Base-by-base conservation (phyloP, 2,329 filamentous ascomycete genomes). In the Xylariaceae sp. region DNA sequence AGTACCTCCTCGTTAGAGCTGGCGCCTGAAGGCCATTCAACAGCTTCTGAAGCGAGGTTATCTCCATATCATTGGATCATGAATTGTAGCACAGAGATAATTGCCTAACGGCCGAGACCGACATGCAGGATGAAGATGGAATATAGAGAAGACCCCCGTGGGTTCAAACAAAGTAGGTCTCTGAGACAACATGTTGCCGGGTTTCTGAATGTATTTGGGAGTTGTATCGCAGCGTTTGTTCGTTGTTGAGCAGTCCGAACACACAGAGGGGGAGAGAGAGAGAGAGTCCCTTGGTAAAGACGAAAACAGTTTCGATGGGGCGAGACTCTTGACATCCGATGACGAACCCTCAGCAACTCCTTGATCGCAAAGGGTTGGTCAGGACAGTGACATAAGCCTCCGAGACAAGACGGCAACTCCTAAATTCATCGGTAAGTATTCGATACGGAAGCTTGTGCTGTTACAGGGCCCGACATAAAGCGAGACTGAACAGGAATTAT, bases 1-100 rank as follows among this genome's bases (percentile, higher is more conserved):
- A 49, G 49, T 64, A 69, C 47, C 63, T 57, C 44, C 60, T 66
- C 4, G 40, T 35, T 2, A 64, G 56, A 29, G 54, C 55, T 26
- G 62, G 62, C 41, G 58, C 58, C 50, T 57, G 64, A n/a, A 68
- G 47, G 55, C 50, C 55, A 57, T 47, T 59, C 50, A 60, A 65
- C 4, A 69, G 34, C 31, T 65, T 60, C 50, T 64, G 64, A 6
- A 65, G 42, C 45, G 61, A 51, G 29, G 53, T 48, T 34, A 44
- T 59, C 50, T 60, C 61, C 52, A 64, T 64, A 29, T 50, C 43
- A 47, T 43, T 50, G 39, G 52, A 39, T 42, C 54, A 2, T 35
- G 47, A 34, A 42, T 32, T 54, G 61, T 56, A 47, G 54, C 50
- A 64, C 58, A 58, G 50, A 46, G 47, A 50, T 29, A 54, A 56